A percentile compares a stretch with the other conserved stretches of the same genome.
Conservation (phyloP, 148 eudicot genomes). For the Rhododendron molle region DNA sequence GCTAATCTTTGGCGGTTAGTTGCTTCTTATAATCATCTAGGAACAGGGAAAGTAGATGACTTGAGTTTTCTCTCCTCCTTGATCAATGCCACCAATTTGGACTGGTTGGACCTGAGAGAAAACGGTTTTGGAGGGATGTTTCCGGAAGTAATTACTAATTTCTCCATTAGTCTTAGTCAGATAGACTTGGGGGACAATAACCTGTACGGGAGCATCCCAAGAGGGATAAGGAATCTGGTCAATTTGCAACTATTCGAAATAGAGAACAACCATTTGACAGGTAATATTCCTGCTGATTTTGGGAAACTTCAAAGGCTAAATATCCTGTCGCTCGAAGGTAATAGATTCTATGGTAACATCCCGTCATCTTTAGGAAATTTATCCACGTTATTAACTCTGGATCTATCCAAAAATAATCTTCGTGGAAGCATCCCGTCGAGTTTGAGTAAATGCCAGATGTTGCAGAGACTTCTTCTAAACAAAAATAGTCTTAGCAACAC, state of each 20-base stretch:
- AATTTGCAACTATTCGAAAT: not conserved
- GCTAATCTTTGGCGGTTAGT: not conserved
- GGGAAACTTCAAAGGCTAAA: not conserved
- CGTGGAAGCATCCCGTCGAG: no score
- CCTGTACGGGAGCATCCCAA: not conserved
- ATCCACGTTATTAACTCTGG: no score
- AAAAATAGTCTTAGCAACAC: no score
- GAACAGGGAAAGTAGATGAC: not conserved
- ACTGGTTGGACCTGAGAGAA: not conserved
- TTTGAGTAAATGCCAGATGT: no score
- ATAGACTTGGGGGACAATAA: not conserved
- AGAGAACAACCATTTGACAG: not conserved
- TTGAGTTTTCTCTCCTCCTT: not conserved
- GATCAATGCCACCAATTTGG: not conserved
- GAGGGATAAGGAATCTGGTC: not conserved
- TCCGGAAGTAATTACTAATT: not conserved
- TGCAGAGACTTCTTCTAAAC: no score
- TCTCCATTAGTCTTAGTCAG: not conserved
- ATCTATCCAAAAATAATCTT: no score
- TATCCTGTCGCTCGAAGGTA: no score
- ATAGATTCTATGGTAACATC: no score
- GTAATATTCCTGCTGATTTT: not conserved
- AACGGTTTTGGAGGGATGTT: not conserved
- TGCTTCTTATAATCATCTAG: not conserved
- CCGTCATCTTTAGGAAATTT: no score